Base-by-base conservation (phyloP, 805 yeast genomes). In the Kluyveromyces starmeri region DNA sequence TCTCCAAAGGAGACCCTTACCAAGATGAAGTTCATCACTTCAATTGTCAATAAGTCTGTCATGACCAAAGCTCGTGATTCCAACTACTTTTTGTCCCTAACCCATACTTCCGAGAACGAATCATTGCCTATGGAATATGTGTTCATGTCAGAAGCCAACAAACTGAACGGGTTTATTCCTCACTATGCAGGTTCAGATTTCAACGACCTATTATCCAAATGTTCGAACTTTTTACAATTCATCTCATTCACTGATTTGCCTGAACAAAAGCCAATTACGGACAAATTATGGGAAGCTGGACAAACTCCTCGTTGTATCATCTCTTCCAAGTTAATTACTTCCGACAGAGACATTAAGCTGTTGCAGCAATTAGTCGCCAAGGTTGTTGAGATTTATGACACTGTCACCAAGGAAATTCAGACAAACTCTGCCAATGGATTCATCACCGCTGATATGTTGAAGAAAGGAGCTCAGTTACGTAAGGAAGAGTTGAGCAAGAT, bases 211-310 rank as follows among this genome's bases (percentile, higher is more conserved):
- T 53, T 75, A 39, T 43, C 49, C 10, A 64, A 62, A 28, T 51
- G 71, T 19, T 64, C 62, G 18, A 50, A 64, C 5, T 61, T 73
- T 40, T 61, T 92, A 50, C 74, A 76, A 51, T 81, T 57, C 51
- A 53, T 92, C 41, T 78, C 94, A 27, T 68, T 86, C 55, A 84
- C 96, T 34, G 99, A 92, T 59, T 80, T 83, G 59, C 78, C 86
- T 11, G 47, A 60, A n/a, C 80, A 68, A 34, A 81, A 73, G 47
- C 97, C 98, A 29, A 64, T 58, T 28, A 54, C 69, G 22, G 62
- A 74, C 31, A 58, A 55, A n/a, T 81, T 77, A 43, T 70, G 72
- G 59, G 64, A 60, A 26, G 71, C 82, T 23, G 50, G 49, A 34
- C 71, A 75, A 43, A 65, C 41, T 22, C 59, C 65, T 41, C 58